Percentiles rank a stretch among this genome's conserved stretches.
Evolutionary conservation across 2,329 filamentous ascomycete genomes (phyloP).

Genomic region (Pyricularia sp.): DNA sequence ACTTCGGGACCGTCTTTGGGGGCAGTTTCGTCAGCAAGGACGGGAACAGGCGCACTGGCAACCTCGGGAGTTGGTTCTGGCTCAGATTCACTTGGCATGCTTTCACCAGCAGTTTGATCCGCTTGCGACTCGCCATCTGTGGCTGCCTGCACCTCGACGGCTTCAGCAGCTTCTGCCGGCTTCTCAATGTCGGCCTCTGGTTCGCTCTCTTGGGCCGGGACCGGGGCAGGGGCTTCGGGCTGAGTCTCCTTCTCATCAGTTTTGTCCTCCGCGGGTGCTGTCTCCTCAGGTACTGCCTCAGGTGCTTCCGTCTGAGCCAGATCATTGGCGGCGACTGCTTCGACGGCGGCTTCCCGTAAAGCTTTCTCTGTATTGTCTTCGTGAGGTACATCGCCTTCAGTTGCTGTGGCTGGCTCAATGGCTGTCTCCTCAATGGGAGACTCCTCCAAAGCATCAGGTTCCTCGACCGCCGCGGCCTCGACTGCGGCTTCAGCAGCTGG

Average conservation of each 20-base stretch:
- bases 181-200: background rate
- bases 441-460: background rate
- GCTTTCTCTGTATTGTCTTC: background rate
- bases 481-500: background rate
- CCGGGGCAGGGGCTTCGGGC: background rate
- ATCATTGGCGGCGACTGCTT: background rate
- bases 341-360: background rate
- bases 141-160: background rate
- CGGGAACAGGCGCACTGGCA: background rate
- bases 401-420: background rate
- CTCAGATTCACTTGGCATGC: background rate
- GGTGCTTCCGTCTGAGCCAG: background rate
- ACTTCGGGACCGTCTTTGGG: background rate
- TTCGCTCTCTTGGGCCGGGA: background rate
- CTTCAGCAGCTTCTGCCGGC: background rate
- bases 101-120: background rate
- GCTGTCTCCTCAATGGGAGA: background rate
- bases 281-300: background rate
- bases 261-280: background rate
- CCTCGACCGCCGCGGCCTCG: background rate
- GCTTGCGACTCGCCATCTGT: background rate
- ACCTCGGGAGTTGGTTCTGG: background rate
- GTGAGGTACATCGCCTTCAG: background rate
- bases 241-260: background rate
- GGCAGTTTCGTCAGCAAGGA: background rate